Evolutionary conservation across 225 moss, liverwort and hornwort genomes (phyloP).

Genomic region (Thuidium tamariscinum): DNA sequence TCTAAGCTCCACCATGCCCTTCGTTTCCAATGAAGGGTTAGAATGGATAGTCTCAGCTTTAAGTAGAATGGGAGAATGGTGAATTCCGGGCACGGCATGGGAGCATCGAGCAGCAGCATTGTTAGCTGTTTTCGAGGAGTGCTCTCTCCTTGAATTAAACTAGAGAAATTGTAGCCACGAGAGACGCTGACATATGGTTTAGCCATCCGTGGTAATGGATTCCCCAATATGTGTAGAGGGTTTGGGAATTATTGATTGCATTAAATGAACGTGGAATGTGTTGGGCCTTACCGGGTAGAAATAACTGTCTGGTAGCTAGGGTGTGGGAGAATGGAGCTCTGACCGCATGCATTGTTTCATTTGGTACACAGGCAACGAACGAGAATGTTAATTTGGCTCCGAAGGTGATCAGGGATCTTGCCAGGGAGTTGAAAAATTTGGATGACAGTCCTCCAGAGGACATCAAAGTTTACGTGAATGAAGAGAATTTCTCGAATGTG

Average conservation of each 20-base stretch:
- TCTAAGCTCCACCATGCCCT: background rate
- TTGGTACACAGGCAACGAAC: slow-evolving; percentile 67
- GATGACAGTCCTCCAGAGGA: slow-evolving; percentile 98
- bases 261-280: too few relatives aligned
- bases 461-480: slow-evolving; percentile 86
- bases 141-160: background rate
- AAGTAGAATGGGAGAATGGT: background rate
- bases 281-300: background rate
- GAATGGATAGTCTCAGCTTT: background rate
- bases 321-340: background rate
- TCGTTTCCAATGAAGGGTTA: background rate
- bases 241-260: background rate
- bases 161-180: background rate
- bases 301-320: background rate
- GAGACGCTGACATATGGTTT: slow-evolving; percentile 6
- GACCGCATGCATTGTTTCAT: background rate
- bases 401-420: slow-evolving; percentile 95
- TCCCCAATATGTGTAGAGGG: background rate
- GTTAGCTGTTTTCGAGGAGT: background rate
- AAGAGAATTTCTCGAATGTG: slow-evolving; percentile 95
- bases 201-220: slow-evolving; percentile 10
- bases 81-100: background rate
- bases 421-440: slow-evolving; percentile 88
- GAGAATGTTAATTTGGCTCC: slow-evolving; percentile 81
- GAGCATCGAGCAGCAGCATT: slow-evolving; percentile 7